Conservation (phyloP, 2,329 filamentous ascomycete species). For the Clathrospora elynae region DNA sequence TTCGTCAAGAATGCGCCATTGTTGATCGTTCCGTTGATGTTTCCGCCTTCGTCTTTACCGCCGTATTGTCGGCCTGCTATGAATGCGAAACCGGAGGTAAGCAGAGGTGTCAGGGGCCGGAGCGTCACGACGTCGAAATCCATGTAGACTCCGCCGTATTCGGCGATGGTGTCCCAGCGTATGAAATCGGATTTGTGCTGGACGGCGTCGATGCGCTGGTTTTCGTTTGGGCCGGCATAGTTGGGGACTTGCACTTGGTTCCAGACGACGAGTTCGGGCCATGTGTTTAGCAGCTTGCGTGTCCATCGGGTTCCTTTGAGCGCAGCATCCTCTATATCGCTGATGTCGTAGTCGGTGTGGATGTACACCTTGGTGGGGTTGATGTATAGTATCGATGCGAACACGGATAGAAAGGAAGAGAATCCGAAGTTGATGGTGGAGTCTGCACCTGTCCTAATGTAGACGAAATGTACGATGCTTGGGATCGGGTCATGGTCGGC, state of each 20-base stretch:
- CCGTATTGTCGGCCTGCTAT: conserved; percentile 24
- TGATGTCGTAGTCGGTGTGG: conserved; percentile 26
- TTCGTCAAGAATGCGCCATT: conserved; percentile 25
- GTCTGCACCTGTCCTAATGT: conserved; percentile 20
- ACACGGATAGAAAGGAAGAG: conserved; percentile 20
- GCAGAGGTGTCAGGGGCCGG: conserved; percentile 14
- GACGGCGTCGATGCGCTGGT: conserved; percentile 15
- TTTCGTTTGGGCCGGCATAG: conserved; percentile 15
- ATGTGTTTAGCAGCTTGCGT: conserved; percentile 22
- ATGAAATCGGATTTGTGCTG: conserved; percentile 32
- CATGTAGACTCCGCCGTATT: conserved; percentile 25
- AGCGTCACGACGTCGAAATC: conserved; percentile 27
- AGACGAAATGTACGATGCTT: conserved; percentile 26
- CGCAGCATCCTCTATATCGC: conserved; percentile 17
- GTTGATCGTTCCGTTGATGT: conserved; percentile 25
- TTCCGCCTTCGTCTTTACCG: conserved; percentile 34
- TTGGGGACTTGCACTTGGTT: conserved; percentile 14
- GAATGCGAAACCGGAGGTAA: conserved; percentile 19
- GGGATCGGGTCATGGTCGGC: conserved; percentile 16
- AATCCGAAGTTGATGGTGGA: conserved; percentile 18
- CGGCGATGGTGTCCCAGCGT: conserved; percentile 21
- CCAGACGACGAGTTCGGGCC: conserved; percentile 18
- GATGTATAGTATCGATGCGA: conserved; percentile 21
- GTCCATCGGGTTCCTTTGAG: conserved; percentile 21
- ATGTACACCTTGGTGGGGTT: conserved; percentile 25